phyloP scores from a whole-genome alignment of 495 filamentous ascomycete genomes.

The Penicillium roqueforti region DNA sequence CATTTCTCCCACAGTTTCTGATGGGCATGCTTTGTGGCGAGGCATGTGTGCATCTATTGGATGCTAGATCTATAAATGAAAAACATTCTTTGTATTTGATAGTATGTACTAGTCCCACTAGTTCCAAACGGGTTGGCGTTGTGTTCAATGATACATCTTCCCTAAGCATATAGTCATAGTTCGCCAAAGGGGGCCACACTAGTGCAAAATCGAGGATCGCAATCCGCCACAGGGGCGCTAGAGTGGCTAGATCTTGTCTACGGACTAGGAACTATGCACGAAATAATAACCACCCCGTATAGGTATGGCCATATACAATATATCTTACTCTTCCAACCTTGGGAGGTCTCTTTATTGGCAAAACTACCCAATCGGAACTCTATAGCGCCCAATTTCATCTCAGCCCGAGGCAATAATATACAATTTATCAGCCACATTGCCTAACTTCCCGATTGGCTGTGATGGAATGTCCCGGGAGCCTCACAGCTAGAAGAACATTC shows the following conservation, averaged over 20 bases:
- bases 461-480: not conserved
- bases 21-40: slow-evolving; percentile 6
- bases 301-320: not conserved
- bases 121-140: not conserved
- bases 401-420: slow-evolving; percentile 1
- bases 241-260: not conserved
- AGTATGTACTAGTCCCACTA: not conserved
- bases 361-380: not conserved
- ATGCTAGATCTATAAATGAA: slow-evolving; percentile 5
- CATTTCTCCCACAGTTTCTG: slow-evolving; percentile 5
- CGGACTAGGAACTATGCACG: not conserved
- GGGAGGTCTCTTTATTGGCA: not conserved
- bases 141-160: not conserved
- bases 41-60: slow-evolving; percentile 7
- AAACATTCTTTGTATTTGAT: not conserved
- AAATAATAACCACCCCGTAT: not conserved
- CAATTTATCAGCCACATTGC: not conserved
- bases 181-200: not conserved
- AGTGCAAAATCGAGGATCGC: not conserved
- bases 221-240: not conserved
- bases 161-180: not conserved
- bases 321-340: not conserved
- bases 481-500: not conserved
- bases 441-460: not conserved
- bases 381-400: not conserved